Evolutionary conservation across 1,284 basidiomycete genomes (phyloP).

Genomic region (Gymnopus androsaceus): DNA sequence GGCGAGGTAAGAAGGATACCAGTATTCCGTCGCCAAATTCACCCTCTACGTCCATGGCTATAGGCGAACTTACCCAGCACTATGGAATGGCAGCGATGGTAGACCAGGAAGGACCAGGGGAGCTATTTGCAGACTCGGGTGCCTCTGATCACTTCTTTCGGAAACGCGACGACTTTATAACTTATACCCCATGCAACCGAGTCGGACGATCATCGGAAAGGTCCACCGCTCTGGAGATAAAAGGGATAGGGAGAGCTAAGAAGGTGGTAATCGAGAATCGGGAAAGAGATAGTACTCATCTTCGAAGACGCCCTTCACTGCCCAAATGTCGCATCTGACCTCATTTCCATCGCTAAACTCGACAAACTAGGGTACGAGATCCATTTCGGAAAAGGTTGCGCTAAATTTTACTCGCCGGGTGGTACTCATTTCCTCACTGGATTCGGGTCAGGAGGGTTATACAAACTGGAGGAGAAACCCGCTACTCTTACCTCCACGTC

Average conservation of each 20-base stretch:
- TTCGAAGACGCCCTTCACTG: constrained; percentile 7
- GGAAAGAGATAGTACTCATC: neutral
- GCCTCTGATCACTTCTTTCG: constrained; percentile 13
- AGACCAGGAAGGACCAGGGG: too few species aligned
- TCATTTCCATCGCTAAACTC: constrained; percentile 4
- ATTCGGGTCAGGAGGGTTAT: neutral
- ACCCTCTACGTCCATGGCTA: neutral
- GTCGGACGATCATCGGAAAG: neutral
- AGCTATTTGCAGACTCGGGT: constrained; percentile 1
- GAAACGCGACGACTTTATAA: neutral
- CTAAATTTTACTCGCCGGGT: neutral
- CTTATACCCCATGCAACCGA: neutral
- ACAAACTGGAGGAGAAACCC: neutral
- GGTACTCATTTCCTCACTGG: constrained; percentile 8
- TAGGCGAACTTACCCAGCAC: neutral
- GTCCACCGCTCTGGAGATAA: neutral
- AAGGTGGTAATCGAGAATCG: constrained; percentile 1
- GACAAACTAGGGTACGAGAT: neutral
- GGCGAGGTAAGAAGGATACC: constrained; percentile 9
- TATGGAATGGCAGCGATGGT: neutral
- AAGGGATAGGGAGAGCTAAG: constrained; percentile 1
- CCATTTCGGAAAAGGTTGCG: neutral
- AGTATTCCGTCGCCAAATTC: neutral
- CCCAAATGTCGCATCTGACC: neutral
- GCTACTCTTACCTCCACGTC: too few species aligned